These are phyloP conservation scores for Globisporangium takayamanum DNA, from an alignment of 352 stramenopile genomes.

Conservation along the genomic window DNA sequence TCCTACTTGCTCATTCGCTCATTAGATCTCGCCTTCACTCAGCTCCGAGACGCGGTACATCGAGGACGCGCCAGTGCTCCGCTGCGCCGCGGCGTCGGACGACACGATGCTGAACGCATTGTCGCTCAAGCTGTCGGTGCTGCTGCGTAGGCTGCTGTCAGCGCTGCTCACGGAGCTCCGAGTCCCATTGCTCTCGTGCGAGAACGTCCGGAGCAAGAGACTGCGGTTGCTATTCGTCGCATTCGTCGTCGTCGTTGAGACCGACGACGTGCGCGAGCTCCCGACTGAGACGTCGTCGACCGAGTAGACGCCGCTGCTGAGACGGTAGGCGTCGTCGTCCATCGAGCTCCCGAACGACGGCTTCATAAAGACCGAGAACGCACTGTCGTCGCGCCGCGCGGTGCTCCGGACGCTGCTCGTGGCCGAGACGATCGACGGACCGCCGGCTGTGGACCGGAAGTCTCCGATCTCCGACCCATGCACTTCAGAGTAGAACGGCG, in stretches of 20 bases:
- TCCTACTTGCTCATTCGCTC: too few species aligned
- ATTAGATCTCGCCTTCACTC: slow-evolving; percentile 36
- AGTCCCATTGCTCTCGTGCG: slow-evolving; percentile 13
- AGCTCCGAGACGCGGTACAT: slow-evolving; percentile 25
- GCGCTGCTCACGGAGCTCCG: not conserved
- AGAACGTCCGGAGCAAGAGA: not conserved
- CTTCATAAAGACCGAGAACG: slow-evolving; percentile 35
- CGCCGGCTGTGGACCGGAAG: slow-evolving; percentile 16
- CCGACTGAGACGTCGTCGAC: slow-evolving; percentile 11
- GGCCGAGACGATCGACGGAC: slow-evolving; percentile 5
- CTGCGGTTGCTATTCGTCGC: slow-evolving; percentile 1
- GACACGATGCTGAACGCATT: slow-evolving; percentile 17
- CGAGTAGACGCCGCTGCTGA: slow-evolving; percentile 21
- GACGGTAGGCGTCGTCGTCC: slow-evolving; percentile 15
- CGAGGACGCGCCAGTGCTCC: slow-evolving; percentile 11
- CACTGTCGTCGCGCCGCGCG: slow-evolving; percentile 23
- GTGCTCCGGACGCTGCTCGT: slow-evolving; percentile 5
- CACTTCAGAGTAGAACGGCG: slow-evolving; percentile 5
- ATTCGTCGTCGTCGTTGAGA: not conserved
- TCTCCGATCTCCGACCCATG: slow-evolving; percentile 16
- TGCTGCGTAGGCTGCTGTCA: slow-evolving; percentile 9
- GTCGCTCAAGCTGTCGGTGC: slow-evolving; percentile 16
- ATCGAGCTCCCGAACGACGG: slow-evolving; percentile 14
- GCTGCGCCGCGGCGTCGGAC: slow-evolving; percentile 6
- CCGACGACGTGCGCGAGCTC: slow-evolving; percentile 18